Conservation (phyloP, 2,329 filamentous ascomycete species). For the Pseudocercospora macadamiae region DNA sequence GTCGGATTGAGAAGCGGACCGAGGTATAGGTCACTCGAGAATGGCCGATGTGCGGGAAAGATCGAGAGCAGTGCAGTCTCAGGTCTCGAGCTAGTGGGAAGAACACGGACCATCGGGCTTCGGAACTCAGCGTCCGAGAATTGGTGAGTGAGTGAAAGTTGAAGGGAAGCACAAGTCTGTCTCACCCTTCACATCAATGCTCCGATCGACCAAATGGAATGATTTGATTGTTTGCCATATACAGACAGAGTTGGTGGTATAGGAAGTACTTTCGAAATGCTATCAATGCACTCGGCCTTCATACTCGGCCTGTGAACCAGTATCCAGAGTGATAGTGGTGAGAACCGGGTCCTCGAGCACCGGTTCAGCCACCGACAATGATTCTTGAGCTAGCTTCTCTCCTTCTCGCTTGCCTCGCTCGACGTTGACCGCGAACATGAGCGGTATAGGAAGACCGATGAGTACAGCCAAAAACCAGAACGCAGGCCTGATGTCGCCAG, state of each 20-base stretch:
- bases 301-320: slow-evolving; percentile 8
- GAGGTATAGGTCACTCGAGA: too few relatives aligned
- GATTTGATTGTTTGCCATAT: too few relatives aligned
- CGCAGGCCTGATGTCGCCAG: slow-evolving; percentile 60
- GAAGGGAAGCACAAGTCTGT: too few relatives aligned
- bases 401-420: slow-evolving; percentile 58
- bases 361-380: slow-evolving; percentile 1
- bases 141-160: background rate
- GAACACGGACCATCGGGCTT: background rate
- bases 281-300: slow-evolving; percentile 8
- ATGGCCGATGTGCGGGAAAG: too few relatives aligned
- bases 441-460: slow-evolving; percentile 80
- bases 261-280: too few relatives aligned
- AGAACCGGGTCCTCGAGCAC: slow-evolving; percentile 1
- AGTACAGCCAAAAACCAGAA: slow-evolving; percentile 89
- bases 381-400: slow-evolving; percentile 43
- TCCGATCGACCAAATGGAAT: too few relatives aligned
- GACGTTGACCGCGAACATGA: slow-evolving; percentile 84
- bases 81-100: too few relatives aligned
- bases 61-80: too few relatives aligned
- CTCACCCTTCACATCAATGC: too few relatives aligned
- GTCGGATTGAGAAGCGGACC: too few relatives aligned
- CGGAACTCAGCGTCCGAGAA: background rate
- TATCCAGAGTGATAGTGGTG: background rate
- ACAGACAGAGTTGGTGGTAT: background rate